phyloP scores from a whole-genome alignment of 2,329 filamentous ascomycete genomes.

The Sporothrix phasma region DNA sequence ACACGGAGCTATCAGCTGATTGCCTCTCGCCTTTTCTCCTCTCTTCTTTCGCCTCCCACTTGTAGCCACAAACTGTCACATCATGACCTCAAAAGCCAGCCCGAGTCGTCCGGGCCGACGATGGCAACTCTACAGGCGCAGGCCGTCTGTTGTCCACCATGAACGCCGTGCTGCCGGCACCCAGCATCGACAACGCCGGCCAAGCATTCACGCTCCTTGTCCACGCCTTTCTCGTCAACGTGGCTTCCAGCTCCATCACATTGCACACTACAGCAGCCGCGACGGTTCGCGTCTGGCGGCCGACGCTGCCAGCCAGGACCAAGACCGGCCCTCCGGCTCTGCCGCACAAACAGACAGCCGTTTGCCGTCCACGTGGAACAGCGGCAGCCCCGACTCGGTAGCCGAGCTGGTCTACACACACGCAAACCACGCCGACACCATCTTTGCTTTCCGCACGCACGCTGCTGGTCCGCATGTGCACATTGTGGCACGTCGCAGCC shows the following conservation, averaged over 20 bases:
- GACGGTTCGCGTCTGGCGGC: neutral
- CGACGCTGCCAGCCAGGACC: neutral
- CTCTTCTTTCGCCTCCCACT: neutral
- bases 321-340: neutral
- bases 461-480: neutral
- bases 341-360: neutral
- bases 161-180: slow-evolving; percentile 50
- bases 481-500: neutral
- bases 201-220: slow-evolving; percentile 77
- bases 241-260: slow-evolving; percentile 53
- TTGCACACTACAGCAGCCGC: neutral
- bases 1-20: too few species aligned
- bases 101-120: neutral
- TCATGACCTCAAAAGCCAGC: neutral
- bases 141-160: slow-evolving; percentile 44
- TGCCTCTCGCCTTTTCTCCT: neutral
- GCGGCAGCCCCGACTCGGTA: neutral
- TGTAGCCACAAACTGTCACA: neutral
- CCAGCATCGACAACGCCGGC: slow-evolving; percentile 48
- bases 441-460: neutral
- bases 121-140: slow-evolving; percentile 30
- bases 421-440: neutral
- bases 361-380: neutral
- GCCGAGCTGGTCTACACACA: neutral
- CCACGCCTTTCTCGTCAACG: slow-evolving; percentile 71